Evolutionary conservation across 2,329 filamentous ascomycete species (phyloP).

Genomic region (Trichophyton equinum): DNA sequence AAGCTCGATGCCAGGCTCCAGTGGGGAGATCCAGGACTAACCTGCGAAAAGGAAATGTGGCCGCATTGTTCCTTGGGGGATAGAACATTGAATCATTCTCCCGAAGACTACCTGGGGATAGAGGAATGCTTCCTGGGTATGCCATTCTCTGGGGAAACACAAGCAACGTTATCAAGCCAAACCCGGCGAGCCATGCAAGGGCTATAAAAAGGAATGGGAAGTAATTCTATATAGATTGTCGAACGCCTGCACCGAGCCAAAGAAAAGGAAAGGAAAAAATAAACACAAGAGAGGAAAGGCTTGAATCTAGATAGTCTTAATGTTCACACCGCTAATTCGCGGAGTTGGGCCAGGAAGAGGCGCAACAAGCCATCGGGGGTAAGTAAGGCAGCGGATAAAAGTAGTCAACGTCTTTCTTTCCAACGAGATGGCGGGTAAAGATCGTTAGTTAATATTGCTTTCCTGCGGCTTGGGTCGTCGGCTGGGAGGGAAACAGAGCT

Average conservation of each 20-base stretch:
- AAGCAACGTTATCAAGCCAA: conserved; percentile 3
- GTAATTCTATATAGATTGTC: background rate
- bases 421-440: background rate
- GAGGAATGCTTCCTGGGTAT: conserved; percentile 11
- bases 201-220: conserved; percentile 1
- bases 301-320: conserved; percentile 3
- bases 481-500: background rate
- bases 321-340: conserved; percentile 5
- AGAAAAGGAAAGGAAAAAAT: background rate
- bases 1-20: background rate
- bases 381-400: background rate
- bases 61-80: conserved; percentile 8
- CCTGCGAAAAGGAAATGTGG: conserved; percentile 14
- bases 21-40: conserved; percentile 6
- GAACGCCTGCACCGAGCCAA: conserved; percentile 1
- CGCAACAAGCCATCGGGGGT: background rate
- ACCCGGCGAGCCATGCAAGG: conserved; percentile 1
- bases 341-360: background rate
- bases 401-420: background rate
- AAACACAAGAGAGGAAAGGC: background rate
- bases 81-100: conserved; percentile 9
- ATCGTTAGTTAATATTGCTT: background rate
- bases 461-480: background rate
- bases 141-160: conserved; percentile 9
- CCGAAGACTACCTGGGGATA: conserved; percentile 9